Evolutionary conservation across 140 eudicot species (phyloP), one percentile per base, ranked within the genome.

Genomic region (Stevia rebaudiana): DNA sequence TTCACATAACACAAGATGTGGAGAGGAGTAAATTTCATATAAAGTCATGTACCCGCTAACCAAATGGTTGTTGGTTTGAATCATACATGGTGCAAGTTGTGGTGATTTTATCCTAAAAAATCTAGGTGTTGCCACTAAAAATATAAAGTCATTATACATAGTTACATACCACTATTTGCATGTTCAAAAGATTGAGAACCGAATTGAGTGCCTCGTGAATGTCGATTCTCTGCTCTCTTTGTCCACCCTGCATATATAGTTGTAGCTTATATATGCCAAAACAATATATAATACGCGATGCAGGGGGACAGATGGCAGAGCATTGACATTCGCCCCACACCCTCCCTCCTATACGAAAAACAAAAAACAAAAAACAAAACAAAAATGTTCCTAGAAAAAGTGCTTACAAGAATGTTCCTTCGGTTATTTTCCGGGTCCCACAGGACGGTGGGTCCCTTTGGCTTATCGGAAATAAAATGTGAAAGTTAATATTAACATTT

Each of bases 241-340:
- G 31, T 68, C 73, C 65, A 25, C 43, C 73, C 73, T 68, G 72
- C 53, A 52, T 67, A 67, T 52, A 36, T 51, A 67, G 63, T 67
- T 67, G 63, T 67, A 67, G 44, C 72, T 51, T 52, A 52, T 67
- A 41, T 42, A n/a, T n/a, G n/a, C n/a, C 61, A 30, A 65, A 19
- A 35, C 47, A 31, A 7, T 19, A 52, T 67, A 52, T 67, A 39
- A 52, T 35, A 51, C 72, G 51, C 30, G 6, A 67, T 67, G 72
- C 53, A 67, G 23, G 46, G 41, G 61, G 71, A 65, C 23, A 49
- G 35, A 19, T 17, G 49, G 63, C 63, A 52, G 63, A 52, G 72
- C 73, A 54, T 68, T 65, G 16, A 68, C 56, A 55, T 55, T 55
- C 66, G 23, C 74, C 74, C 74, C 74, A 68, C 66, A 8, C 65